A percentile compares a stretch with the other conserved stretches of the same genome.
Evolutionary conservation across 164 flowering plant species (phyloP).

Genomic region (Amborella trichopoda): DNA sequence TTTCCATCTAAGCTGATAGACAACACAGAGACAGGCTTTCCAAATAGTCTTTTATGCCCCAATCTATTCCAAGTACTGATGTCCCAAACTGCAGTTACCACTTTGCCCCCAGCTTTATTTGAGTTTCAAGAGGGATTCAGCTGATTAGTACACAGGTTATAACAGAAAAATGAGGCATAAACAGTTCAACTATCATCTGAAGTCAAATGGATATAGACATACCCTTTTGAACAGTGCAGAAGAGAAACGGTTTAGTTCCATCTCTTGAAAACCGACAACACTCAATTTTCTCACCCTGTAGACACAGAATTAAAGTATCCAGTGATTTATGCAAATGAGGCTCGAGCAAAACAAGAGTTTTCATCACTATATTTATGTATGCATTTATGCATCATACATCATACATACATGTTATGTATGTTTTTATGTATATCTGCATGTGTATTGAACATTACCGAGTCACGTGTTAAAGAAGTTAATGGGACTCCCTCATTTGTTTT

Average conservation of each 20-base stretch:
- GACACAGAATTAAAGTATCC: not conserved
- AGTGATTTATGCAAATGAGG: too few relatives aligned
- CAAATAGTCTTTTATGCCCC: conserved; percentile 65
- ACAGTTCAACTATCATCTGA: too few relatives aligned
- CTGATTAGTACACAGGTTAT: not conserved
- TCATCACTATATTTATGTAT: too few relatives aligned
- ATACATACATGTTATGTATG: not conserved
- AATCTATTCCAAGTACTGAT: conserved; percentile 86
- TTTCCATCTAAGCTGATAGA: conserved; percentile 85
- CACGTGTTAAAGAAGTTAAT: conserved; percentile 55
- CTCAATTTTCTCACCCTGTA: conserved; percentile 83
- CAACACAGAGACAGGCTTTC: conserved; percentile 68
- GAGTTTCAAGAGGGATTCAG: not conserved
- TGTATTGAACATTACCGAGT: conserved; percentile 30
- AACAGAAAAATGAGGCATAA: not conserved
- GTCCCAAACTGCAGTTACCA: conserved; percentile 75
- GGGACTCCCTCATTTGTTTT: conserved; percentile 69
- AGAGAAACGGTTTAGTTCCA: conserved; percentile 93
- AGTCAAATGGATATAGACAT: not conserved
- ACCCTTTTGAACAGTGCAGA: conserved; percentile 80
- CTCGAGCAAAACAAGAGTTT: too few relatives aligned
- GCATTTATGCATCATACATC: not conserved
- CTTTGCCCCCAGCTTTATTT: conserved; percentile 42
- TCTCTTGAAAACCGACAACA: conserved; percentile 91
- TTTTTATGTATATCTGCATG: not conserved